Evolutionary conservation across 495 filamentous ascomycete genomes (phyloP).

Genomic region (Jackrogersella multiformis): DNA sequence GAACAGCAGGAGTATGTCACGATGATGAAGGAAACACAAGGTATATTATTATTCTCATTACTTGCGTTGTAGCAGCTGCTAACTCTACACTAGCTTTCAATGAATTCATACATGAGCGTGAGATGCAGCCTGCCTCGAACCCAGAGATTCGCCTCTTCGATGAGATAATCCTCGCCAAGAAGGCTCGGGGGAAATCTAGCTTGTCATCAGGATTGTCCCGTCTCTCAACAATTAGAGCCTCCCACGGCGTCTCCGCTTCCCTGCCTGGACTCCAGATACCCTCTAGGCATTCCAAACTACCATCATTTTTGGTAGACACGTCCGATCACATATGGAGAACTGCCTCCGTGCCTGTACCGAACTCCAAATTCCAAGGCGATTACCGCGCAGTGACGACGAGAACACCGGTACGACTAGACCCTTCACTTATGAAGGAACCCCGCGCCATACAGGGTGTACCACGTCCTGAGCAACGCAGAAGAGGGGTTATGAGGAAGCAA

Average conservation of each 20-base stretch:
- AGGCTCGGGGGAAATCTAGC: slow-evolving; percentile 75
- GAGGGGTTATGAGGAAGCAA: slow-evolving; percentile 71
- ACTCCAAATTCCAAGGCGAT: slow-evolving; percentile 76
- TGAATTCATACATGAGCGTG: slow-evolving; percentile 94
- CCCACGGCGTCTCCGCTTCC: slow-evolving; percentile 53
- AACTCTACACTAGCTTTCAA: slow-evolving; percentile 75
- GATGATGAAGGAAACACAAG: slow-evolving; percentile 92
- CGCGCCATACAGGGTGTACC: slow-evolving; percentile 79
- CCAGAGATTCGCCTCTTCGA: slow-evolving; percentile 89
- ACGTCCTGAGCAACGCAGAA: slow-evolving; percentile 68
- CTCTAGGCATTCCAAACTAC: slow-evolving; percentile 53
- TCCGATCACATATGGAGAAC: slow-evolving; percentile 94
- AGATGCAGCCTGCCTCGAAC: slow-evolving; percentile 64
- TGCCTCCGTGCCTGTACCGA: slow-evolving; percentile 80
- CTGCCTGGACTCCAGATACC: slow-evolving; percentile 43
- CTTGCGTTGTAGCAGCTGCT: slow-evolving; percentile 12
- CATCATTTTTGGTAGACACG: slow-evolving; percentile 83
- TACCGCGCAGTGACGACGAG: slow-evolving; percentile 62
- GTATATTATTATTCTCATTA: slow-evolving; percentile 56
- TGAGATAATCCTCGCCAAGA: slow-evolving; percentile 93
- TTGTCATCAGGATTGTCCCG: slow-evolving; percentile 63
- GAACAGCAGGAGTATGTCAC: slow-evolving; percentile 90
- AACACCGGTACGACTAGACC: slow-evolving; percentile 83
- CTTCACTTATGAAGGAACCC: slow-evolving; percentile 87
- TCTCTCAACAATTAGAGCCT: slow-evolving; percentile 59